phyloP scores from a whole-genome alignment of 352 stramenopile species.

The Aphanomyces stellatus region DNA sequence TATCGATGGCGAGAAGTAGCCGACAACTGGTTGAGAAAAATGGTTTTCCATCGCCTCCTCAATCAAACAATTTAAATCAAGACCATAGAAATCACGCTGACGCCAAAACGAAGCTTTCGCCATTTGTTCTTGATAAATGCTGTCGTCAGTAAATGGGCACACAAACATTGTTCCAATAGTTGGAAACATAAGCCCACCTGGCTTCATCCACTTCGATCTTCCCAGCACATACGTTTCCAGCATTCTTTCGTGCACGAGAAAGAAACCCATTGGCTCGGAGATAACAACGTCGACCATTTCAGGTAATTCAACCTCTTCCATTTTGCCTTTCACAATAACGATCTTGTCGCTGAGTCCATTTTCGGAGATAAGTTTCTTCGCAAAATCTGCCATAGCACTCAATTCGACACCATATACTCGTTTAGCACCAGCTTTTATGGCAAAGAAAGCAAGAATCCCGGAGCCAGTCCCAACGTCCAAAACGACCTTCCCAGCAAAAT shows the following conservation, averaged over 20 bases:
- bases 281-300: constrained; percentile 98
- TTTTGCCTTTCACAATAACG: constrained; percentile 95
- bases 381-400: constrained; percentile 97
- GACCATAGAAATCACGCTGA: constrained; percentile 94
- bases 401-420: constrained; percentile 94
- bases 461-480: constrained; percentile 99
- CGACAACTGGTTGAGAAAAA: constrained; percentile 94
- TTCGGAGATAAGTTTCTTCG: constrained; percentile 86
- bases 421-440: constrained; percentile 93
- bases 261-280: constrained; percentile 99
- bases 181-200: constrained; percentile 94
- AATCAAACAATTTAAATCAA: constrained; percentile 91
- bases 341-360: constrained; percentile 96
- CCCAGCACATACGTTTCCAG: constrained; percentile 96
- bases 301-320: constrained; percentile 95
- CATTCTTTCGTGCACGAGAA: constrained; percentile 99
- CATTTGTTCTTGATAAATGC: constrained; percentile 90
- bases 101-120: constrained; percentile 91
- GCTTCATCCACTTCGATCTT: constrained; percentile 92
- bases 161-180: constrained; percentile 96
- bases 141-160: constrained; percentile 92
- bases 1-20: constrained; percentile 83
- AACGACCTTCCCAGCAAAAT: constrained; percentile 97
- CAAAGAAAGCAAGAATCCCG: constrained; percentile 99
- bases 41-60: constrained; percentile 96